These are phyloP conservation scores for Nemania bipapillata DNA, from an alignment of 2,329 filamentous ascomycete genomes.

Conservation along the genomic window DNA sequence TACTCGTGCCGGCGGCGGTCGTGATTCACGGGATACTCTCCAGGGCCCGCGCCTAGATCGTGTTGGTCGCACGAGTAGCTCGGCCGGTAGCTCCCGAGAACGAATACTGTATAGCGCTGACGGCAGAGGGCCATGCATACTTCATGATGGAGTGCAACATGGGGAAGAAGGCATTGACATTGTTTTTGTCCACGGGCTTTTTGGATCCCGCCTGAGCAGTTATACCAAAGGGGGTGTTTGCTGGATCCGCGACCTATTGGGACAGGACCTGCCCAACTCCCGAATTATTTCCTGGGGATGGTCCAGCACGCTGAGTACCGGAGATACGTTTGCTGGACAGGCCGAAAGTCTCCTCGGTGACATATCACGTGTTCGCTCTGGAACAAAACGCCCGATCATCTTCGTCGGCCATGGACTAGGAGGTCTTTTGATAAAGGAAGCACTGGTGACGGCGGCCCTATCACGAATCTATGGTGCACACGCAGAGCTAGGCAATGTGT, in stretches of 20 bases:
- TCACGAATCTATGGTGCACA: slow-evolving; percentile 50
- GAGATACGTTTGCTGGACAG: slow-evolving; percentile 46
- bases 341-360: slow-evolving; percentile 47
- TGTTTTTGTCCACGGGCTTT: slow-evolving; percentile 49
- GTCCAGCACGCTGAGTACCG: slow-evolving; percentile 38
- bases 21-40: slow-evolving; percentile 44
- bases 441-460: slow-evolving; percentile 48
- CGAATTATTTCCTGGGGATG: slow-evolving; percentile 50
- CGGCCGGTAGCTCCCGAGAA: slow-evolving; percentile 47
- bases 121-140: slow-evolving; percentile 44
- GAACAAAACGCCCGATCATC: slow-evolving; percentile 48
- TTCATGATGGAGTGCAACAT: slow-evolving; percentile 42
- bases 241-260: slow-evolving; percentile 49
- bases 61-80: slow-evolving; percentile 47
- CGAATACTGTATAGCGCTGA: slow-evolving; percentile 43
- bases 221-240: slow-evolving; percentile 48
- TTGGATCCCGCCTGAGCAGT: slow-evolving; percentile 44
- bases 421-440: slow-evolving; percentile 49
- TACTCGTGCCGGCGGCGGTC: slow-evolving; percentile 42
- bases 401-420: slow-evolving; percentile 50
- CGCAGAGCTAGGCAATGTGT: slow-evolving; percentile 49
- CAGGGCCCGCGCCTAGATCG: slow-evolving; percentile 45
- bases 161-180: slow-evolving; percentile 48
- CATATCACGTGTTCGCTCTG: slow-evolving; percentile 44
- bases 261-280: slow-evolving; percentile 44